A percentile compares a stretch with the other conserved stretches of the same genome.
Conservation (phyloP, 176 grass and related monocot genomes). For the Musa schizocarpa region DNA sequence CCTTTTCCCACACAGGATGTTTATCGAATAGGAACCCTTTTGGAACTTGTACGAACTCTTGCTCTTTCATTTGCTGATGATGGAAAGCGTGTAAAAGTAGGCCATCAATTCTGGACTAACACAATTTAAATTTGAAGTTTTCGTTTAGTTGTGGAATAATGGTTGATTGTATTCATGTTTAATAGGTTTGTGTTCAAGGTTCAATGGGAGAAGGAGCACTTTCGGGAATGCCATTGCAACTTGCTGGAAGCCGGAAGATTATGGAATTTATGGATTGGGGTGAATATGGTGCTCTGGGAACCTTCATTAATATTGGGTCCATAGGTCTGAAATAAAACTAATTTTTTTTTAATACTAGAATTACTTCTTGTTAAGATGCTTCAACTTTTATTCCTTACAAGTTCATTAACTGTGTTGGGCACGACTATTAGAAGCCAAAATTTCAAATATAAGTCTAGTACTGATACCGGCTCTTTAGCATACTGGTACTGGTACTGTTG, state of each 20-base stretch:
- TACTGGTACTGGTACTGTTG: no score
- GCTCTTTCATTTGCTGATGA: slow-evolving; percentile 93
- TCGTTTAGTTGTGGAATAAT: neutral
- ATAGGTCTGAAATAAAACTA: slow-evolving; percentile 43
- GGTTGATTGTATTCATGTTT: slow-evolving; percentile 7
- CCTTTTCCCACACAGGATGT: slow-evolving; percentile 57
- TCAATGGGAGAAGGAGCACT: slow-evolving; percentile 96
- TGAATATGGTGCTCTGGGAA: slow-evolving; percentile 65
- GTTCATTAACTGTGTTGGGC: neutral
- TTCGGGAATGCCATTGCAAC: slow-evolving; percentile 89
- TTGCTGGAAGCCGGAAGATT: slow-evolving; percentile 88
- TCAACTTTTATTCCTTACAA: neutral
- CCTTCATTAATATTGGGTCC: slow-evolving; percentile 80
- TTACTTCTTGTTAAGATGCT: neutral
- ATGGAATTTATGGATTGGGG: slow-evolving; percentile 99
- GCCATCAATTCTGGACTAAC: slow-evolving; percentile 16
- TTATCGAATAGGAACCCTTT: slow-evolving; percentile 92
- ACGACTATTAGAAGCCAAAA: neutral
- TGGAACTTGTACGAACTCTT: slow-evolving; percentile 92
- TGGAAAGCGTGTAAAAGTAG: slow-evolving; percentile 82
- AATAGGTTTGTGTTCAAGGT: slow-evolving; percentile 94
- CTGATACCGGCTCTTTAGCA: no score
- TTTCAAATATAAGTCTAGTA: neutral
- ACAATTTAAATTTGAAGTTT: neutral
- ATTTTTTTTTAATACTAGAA: neutral